phyloP scores from a whole-genome alignment of 352 stramenopile species.

The Phytophthora litchii region DNA sequence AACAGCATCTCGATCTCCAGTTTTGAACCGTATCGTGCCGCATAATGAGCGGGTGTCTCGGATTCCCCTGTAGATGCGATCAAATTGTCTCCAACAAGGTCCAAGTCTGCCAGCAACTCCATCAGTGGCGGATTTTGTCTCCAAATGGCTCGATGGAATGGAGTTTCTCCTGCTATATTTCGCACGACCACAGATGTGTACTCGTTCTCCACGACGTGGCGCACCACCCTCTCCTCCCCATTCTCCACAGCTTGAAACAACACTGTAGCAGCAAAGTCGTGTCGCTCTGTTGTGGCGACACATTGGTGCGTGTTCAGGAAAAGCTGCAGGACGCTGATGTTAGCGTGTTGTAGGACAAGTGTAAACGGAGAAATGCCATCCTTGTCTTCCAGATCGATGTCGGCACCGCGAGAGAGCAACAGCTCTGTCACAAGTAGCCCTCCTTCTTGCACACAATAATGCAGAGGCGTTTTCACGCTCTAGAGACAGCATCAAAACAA shows the following conservation, averaged over 20 bases:
- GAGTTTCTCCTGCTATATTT: slow-evolving; percentile 15
- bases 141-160: slow-evolving; percentile 23
- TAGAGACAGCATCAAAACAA: background rate
- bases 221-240: slow-evolving; percentile 7
- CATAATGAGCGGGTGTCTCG: slow-evolving; percentile 20
- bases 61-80: background rate
- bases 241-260: slow-evolving; percentile 24
- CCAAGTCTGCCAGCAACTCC: slow-evolving; percentile 14
- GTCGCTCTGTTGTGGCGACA: slow-evolving; percentile 16
- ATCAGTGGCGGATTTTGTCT: slow-evolving; percentile 9
- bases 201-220: slow-evolving; percentile 23
- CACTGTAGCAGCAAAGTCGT: slow-evolving; percentile 22
- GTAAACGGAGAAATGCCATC: slow-evolving; percentile 16
- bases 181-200: slow-evolving; percentile 9
- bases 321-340: slow-evolving; percentile 28
- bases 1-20: slow-evolving; percentile 14
- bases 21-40: slow-evolving; percentile 8
- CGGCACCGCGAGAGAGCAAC: slow-evolving; percentile 23
- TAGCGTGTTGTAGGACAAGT: slow-evolving; percentile 9
- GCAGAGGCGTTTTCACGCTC: slow-evolving; percentile 29
- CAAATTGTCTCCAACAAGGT: slow-evolving; percentile 6
- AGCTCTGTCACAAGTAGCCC: slow-evolving; percentile 29
- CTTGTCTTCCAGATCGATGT: slow-evolving; percentile 26
- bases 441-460: slow-evolving; percentile 30
- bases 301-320: slow-evolving; percentile 33